Conservation (phyloP, 2,329 filamentous ascomycete genomes). For the Daldinia sp. region DNA sequence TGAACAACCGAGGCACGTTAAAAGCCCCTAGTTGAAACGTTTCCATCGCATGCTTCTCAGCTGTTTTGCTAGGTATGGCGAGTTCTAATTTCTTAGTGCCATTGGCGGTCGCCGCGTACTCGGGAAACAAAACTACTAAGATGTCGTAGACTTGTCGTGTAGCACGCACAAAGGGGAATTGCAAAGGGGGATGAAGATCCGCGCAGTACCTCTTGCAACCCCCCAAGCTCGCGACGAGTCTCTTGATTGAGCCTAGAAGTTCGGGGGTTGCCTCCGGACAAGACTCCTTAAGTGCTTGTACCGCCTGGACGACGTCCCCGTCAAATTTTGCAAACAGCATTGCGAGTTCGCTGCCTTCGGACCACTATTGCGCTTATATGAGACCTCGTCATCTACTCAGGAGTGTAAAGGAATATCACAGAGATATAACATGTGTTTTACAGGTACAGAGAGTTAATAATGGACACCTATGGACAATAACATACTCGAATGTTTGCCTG, state of each 20-base stretch:
- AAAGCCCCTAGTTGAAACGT: constrained; percentile 43
- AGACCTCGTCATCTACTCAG: not conserved
- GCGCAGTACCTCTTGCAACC: constrained; percentile 47
- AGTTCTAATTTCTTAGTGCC: not conserved
- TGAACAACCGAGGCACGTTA: constrained; percentile 47
- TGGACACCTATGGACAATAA: not conserved
- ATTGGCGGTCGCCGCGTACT: not conserved
- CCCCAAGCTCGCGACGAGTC: constrained; percentile 42
- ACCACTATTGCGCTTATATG: constrained; percentile 35
- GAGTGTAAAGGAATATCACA: not conserved
- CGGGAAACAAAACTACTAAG: constrained; percentile 45
- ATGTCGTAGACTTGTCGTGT: constrained; percentile 52
- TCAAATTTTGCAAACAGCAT: constrained; percentile 47
- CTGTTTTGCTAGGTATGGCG: not conserved
- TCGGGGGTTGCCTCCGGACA: constrained; percentile 35
- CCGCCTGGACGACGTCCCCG: constrained; percentile 55
- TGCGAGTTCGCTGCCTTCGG: constrained; percentile 40
- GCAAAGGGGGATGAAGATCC: constrained; percentile 23
- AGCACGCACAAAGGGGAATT: constrained; percentile 48
- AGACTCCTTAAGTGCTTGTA: constrained; percentile 55
- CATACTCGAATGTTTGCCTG: constrained; percentile 28
- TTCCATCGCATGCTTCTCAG: constrained; percentile 26
- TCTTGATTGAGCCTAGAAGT: constrained; percentile 40
- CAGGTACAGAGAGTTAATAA: not conserved
- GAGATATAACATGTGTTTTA: not conserved